These are phyloP conservation scores for Aspergillus sergii DNA, from an alignment of 2,329 filamentous ascomycete species.

Conservation along the genomic window DNA sequence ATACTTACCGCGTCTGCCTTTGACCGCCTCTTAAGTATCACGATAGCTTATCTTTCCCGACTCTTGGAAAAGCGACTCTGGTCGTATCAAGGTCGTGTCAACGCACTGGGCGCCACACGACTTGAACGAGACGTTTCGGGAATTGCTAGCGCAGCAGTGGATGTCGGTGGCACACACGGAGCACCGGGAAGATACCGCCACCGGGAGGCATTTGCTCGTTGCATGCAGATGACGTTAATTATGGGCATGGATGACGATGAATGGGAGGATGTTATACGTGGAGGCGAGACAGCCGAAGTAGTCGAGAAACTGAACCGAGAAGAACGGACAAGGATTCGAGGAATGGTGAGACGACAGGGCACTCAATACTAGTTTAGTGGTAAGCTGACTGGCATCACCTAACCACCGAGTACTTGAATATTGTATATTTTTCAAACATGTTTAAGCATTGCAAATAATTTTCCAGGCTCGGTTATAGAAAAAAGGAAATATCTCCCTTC, in stretches of 20 bases:
- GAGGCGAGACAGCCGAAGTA: constrained; percentile 49
- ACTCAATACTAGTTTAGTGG: background rate
- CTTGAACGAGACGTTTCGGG: constrained; percentile 83
- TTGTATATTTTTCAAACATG: background rate
- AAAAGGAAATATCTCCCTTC: background rate
- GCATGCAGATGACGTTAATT: constrained; percentile 79
- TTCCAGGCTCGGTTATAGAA: background rate
- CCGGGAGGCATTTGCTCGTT: constrained; percentile 74
- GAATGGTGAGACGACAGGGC: constrained; percentile 55
- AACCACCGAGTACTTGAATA: background rate
- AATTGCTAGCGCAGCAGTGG: constrained; percentile 60
- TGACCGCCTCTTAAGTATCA: constrained; percentile 72
- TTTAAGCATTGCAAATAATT: background rate
- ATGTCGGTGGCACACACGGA: constrained; percentile 37
- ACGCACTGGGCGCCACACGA: constrained; percentile 77
- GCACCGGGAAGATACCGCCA: constrained; percentile 66
- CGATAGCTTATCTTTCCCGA: constrained; percentile 72
- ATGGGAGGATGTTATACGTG: constrained; percentile 74
- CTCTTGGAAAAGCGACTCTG: constrained; percentile 87
- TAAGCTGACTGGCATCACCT: background rate
- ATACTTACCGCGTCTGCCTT: constrained; percentile 80
- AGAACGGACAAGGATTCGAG: constrained; percentile 72
- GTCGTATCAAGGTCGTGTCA: constrained; percentile 76
- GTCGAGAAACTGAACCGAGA: constrained; percentile 70
- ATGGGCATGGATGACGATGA: constrained; percentile 96